A percentile compares a stretch with the other conserved stretches of the same genome.
Conservation (phyloP, 2,329 filamentous ascomycete species). For the Pyrenophora graminea region DNA sequence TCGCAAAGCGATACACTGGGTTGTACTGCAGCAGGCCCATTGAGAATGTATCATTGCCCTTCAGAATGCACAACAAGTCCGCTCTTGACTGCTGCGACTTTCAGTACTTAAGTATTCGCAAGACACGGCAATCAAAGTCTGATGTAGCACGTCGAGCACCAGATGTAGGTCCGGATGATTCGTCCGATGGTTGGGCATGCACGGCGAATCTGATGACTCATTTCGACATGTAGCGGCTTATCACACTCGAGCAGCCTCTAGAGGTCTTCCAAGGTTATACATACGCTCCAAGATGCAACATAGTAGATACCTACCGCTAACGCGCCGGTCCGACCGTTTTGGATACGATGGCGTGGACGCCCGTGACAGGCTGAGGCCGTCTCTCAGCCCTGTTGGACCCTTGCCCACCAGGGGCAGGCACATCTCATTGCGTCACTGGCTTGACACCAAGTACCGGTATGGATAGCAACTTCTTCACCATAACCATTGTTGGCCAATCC, state of each 20-base stretch:
- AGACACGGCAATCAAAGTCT: too few species aligned
- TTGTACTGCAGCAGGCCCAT: too few species aligned
- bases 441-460: conserved; percentile 12
- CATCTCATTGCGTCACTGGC: conserved; percentile 30
- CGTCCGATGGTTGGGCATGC: too few species aligned
- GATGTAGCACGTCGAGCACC: too few species aligned
- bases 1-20: too few species aligned
- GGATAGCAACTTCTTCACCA: conserved; percentile 27
- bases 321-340: conserved; percentile 16
- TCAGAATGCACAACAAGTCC: too few species aligned
- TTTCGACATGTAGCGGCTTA: background rate
- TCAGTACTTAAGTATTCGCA: too few species aligned
- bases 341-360: conserved; percentile 3
- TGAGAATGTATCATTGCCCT: too few species aligned
- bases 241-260: background rate
- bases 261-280: too few species aligned
- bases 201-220: too few species aligned
- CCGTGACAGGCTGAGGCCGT: conserved; percentile 20
- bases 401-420: conserved; percentile 22
- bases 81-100: too few species aligned
- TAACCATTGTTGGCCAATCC: conserved; percentile 21
- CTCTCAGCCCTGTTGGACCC: conserved; percentile 21
- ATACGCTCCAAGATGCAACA: background rate
- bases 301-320: background rate
- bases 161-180: too few species aligned